Base-by-base conservation (phyloP, 2,329 filamentous ascomycete species). In the Nakataea oryzae region DNA sequence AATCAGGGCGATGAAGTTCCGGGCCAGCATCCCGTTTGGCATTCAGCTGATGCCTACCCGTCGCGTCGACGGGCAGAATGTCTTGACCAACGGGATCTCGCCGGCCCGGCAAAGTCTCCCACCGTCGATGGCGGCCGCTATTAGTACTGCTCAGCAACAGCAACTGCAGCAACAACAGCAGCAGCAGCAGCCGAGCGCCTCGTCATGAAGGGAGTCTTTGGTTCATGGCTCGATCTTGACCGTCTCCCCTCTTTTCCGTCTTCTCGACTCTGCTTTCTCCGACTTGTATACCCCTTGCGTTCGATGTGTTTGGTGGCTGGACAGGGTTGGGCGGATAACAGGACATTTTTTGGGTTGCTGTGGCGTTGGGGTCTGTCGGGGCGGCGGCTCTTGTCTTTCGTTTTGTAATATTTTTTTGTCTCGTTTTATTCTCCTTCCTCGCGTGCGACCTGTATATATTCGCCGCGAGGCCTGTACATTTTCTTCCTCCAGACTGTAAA, bases 1-100 rank as follows among this genome's bases (percentile, higher is more conserved):
- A 67, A 82, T 80, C 21, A 76, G 78, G 27, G 81, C 83, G 27
- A 74, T 88, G 67, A 84, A 81, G 67, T 88, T 86, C 67, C 77
- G 85, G 54, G 81, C 84, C n/a, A 82, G 79, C 8, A 81, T 85
- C 26, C 82, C 81, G 1, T 70, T 83, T 11, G 59, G 47, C 27
- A 29, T 28, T 24, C 24, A 13, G 26, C 8, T 11, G 17, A 7
- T 11, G 2, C 30, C 62, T 56, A 64, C 64, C 3, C 62, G 64
- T n/a, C 60, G 61, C 3, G 65, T 66, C 9, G 54, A 59, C 12
- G 54, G 50, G 11, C 62, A 59, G 21, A 59, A 34, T 3, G 57
- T 24, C 14, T 56, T 62, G 8, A 21, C 63, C 0, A 65, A 61
- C 12, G 64, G 62, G 3, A 57, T 57, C 13, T 26, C 54, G 64